Evolutionary conservation across 768 basidiomycete species (phyloP).

Genomic region (Terana coerulea): DNA sequence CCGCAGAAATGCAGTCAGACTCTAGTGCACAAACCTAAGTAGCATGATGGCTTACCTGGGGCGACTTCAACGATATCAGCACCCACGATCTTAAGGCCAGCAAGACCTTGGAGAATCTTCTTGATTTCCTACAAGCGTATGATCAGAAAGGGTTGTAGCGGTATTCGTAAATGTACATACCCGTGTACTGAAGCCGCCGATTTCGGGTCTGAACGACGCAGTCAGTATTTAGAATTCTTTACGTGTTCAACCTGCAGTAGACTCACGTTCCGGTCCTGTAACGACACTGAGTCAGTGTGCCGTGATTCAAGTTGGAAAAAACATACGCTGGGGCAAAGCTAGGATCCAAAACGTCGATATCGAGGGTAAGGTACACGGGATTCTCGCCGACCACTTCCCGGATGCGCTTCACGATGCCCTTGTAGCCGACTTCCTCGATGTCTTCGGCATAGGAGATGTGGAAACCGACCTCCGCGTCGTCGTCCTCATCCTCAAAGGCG

Average conservation of each 20-base stretch:
- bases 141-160: not conserved
- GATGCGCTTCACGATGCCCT: constrained; percentile 30
- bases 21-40: not conserved
- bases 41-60: constrained; percentile 19
- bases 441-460: constrained; percentile 30
- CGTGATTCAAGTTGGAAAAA: not conserved
- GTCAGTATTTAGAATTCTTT: too few relatives aligned
- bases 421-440: constrained; percentile 30
- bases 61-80: constrained; percentile 31
- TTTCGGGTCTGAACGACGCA: constrained; percentile 24
- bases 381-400: constrained; percentile 30
- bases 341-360: constrained; percentile 25
- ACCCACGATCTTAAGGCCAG: constrained; percentile 34
- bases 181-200: constrained; percentile 30
- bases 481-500: constrained; percentile 28
- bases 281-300: too few relatives aligned
- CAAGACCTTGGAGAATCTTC: constrained; percentile 32
- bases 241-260: too few relatives aligned
- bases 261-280: constrained; percentile 25
- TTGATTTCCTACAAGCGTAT: constrained; percentile 26
- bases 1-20: too few relatives aligned
- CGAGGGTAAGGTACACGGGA: constrained; percentile 28
- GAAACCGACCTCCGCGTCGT: constrained; percentile 29
- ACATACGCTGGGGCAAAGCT: constrained; percentile 22
- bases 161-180: constrained; percentile 7